Evolutionary conservation across 768 basidiomycete genomes (phyloP).

Genomic region (Collybia sordida): DNA sequence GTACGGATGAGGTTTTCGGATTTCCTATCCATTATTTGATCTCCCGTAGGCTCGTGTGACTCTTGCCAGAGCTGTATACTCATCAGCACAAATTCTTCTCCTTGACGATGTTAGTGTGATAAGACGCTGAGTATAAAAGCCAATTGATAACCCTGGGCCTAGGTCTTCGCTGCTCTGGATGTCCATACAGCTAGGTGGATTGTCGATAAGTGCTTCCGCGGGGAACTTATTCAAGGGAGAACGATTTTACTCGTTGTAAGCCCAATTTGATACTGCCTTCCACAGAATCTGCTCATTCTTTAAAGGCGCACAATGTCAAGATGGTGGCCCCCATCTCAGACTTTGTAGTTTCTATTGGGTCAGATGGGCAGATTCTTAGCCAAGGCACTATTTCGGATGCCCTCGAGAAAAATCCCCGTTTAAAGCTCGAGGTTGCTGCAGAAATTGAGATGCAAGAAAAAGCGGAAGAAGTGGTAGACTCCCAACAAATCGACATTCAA

Average conservation of each 20-base stretch:
- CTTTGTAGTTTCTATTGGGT: conserved; percentile 53
- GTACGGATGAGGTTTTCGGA: background rate
- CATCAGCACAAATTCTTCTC: conserved; percentile 56
- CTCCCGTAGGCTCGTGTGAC: conserved; percentile 38
- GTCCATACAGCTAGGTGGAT: conserved; percentile 82
- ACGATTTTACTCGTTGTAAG: conserved; percentile 79
- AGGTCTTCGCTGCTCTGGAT: conserved; percentile 17
- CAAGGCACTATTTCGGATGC: conserved; percentile 50
- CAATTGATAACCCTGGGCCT: background rate
- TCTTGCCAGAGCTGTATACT: conserved; percentile 44
- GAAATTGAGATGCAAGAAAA: conserved; percentile 26
- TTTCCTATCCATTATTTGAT: too few relatives aligned
- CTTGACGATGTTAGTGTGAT: conserved; percentile 73
- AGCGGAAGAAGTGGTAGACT: conserved; percentile 19
- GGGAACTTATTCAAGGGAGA: conserved; percentile 69
- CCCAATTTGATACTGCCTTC: background rate
- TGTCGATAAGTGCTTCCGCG: conserved; percentile 75
- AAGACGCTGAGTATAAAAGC: conserved; percentile 32
- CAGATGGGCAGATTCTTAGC: conserved; percentile 50
- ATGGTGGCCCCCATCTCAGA: conserved; percentile 50
- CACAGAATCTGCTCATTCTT: background rate
- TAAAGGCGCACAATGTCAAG: conserved; percentile 48
- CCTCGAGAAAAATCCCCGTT: conserved; percentile 34
- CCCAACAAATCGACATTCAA: conserved; percentile 13
- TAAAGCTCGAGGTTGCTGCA: conserved; percentile 24